Conservation (phyloP, 345 rosid species). For the Limnanthes douglasii region DNA sequence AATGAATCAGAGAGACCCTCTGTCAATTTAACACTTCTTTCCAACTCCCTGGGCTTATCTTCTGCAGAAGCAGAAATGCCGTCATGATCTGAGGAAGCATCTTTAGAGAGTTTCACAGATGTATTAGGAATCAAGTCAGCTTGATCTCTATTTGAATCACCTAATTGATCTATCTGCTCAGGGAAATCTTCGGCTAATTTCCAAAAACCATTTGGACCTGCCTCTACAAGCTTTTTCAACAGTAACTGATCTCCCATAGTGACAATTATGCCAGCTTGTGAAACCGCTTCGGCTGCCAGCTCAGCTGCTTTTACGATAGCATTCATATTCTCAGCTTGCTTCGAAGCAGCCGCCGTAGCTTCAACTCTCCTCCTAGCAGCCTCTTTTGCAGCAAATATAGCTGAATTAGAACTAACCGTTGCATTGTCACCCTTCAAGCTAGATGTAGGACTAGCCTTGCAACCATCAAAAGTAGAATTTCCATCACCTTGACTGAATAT, state of each 20-base stretch:
- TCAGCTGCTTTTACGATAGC: constrained; percentile 92
- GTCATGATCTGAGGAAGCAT: constrained; percentile 17
- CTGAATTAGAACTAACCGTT: constrained; percentile 33
- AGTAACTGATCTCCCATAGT: constrained; percentile 67
- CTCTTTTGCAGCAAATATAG: constrained; percentile 66
- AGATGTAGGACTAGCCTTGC: constrained; percentile 39
- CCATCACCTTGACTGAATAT: constrained; percentile 17
- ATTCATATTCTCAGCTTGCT: constrained; percentile 84
- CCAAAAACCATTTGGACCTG: constrained; percentile 69
- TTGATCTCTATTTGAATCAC: constrained; percentile 12
- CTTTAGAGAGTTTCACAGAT: constrained; percentile 16
- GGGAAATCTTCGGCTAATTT: constrained; percentile 29
- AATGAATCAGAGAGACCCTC: constrained; percentile 25
- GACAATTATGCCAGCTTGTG: constrained; percentile 86
- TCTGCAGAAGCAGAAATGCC: constrained; percentile 16
- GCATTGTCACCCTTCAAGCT: constrained; percentile 39
- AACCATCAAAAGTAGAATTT: constrained; percentile 16
- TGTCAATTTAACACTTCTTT: constrained; percentile 19
- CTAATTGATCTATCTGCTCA: constrained; percentile 16
- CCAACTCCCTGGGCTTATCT: constrained; percentile 22
- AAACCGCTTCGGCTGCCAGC: constrained; percentile 86
- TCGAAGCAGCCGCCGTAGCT: constrained; percentile 86
- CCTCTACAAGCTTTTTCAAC: constrained; percentile 45
- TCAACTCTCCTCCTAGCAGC: constrained; percentile 72
- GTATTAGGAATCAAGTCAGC: constrained; percentile 8